These are phyloP conservation scores for Naganishia vaughanmartiniae DNA, from an alignment of 768 basidiomycete species.

Conservation along the genomic window DNA sequence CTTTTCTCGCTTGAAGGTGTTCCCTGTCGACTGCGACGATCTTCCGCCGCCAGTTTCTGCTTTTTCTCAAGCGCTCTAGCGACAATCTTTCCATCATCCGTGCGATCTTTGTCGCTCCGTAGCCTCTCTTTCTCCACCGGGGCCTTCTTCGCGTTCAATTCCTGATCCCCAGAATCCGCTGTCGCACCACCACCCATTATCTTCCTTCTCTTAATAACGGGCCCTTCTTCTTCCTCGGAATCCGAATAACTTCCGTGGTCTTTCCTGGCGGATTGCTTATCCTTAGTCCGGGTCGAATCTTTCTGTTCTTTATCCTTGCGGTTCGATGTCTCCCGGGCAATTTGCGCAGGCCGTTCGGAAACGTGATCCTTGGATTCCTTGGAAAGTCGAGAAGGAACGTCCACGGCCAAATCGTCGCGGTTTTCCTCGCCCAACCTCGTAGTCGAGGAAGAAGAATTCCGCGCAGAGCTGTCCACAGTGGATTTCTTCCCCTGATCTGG, in stretches of 20 bases:
- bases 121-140: background rate
- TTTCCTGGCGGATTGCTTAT: slow-evolving; percentile 4
- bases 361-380: slow-evolving; percentile 31
- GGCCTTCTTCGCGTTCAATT: background rate
- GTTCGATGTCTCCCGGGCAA: background rate
- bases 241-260: background rate
- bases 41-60: slow-evolving; percentile 10
- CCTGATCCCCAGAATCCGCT: background rate
- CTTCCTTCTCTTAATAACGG: slow-evolving; percentile 21
- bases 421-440: background rate
- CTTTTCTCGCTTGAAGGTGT: slow-evolving; percentile 14
- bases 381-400: background rate
- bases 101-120: slow-evolving; percentile 1
- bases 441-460: background rate
- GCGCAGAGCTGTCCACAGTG: background rate
- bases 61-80: slow-evolving; percentile 26
- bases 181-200: background rate
- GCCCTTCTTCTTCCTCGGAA: slow-evolving; percentile 25
- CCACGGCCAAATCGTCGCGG: background rate
- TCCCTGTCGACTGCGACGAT: slow-evolving; percentile 17
- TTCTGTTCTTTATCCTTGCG: background rate
- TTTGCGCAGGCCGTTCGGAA: background rate
- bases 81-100: slow-evolving; percentile 27
- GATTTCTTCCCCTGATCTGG: background rate
- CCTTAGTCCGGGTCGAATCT: background rate